These are phyloP conservation scores for Penicillium steckii DNA, from an alignment of 495 filamentous ascomycete species.

Conservation along the genomic window DNA sequence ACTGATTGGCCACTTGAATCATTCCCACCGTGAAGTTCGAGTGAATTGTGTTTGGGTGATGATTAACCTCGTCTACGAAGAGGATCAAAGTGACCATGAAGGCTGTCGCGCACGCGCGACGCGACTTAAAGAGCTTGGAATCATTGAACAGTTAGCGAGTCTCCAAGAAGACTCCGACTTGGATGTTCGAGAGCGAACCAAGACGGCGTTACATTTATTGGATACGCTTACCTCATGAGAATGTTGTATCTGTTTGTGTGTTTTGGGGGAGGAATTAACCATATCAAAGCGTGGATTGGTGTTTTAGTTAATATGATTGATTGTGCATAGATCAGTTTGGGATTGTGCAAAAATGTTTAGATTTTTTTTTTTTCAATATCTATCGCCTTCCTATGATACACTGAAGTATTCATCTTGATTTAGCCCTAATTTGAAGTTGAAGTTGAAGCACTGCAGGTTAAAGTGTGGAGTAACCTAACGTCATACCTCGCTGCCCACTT, in stretches of 20 bases:
- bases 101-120: slow-evolving; percentile 61
- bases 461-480: slow-evolving; percentile 17
- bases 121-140: slow-evolving; percentile 69
- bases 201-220: slow-evolving; percentile 72
- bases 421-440: too few relatives aligned
- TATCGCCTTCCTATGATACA: too few relatives aligned
- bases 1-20: slow-evolving; percentile 59
- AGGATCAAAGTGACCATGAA: slow-evolving; percentile 63
- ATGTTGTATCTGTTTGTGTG: not conserved
- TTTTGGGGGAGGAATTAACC: not conserved
- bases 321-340: slow-evolving; percentile 13
- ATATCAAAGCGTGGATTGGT: not conserved
- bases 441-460: too few relatives aligned
- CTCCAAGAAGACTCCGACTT: slow-evolving; percentile 73
- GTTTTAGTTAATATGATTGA: slow-evolving; percentile 1
- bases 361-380: not conserved
- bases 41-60: slow-evolving; percentile 75
- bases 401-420: too few relatives aligned
- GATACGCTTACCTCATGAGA: slow-evolving; percentile 21
- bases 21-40: slow-evolving; percentile 68
- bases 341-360: not conserved
- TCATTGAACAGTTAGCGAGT: slow-evolving; percentile 61
- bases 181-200: slow-evolving; percentile 81
- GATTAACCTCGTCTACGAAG: slow-evolving; percentile 78
- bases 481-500: slow-evolving; percentile 13